Conservation (phyloP, 169 alveolate genomes). For the Perkinsus chesapeaki region DNA sequence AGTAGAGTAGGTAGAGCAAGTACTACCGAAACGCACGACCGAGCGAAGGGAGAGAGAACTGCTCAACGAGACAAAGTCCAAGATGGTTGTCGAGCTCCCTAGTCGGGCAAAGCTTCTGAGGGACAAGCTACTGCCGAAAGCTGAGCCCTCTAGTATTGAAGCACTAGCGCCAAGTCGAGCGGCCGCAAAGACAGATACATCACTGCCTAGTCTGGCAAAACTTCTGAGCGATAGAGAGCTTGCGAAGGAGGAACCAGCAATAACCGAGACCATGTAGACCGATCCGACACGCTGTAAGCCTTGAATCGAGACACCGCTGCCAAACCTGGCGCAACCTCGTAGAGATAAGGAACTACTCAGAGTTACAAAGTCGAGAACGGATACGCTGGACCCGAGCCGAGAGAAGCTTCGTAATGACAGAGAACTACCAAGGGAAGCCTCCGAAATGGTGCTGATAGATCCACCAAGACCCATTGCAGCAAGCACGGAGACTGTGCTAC, state of each 20-base stretch:
- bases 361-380: neutral
- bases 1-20: neutral
- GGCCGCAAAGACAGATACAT: neutral
- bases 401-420: neutral
- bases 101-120: neutral
- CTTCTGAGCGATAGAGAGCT: neutral
- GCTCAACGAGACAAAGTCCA: neutral
- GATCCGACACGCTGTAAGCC: neutral
- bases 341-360: neutral
- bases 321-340: neutral
- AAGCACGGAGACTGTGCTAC: neutral
- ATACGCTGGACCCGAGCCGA: neutral
- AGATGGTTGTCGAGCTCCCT: neutral
- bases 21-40: neutral
- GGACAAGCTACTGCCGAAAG: neutral
- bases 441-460: neutral
- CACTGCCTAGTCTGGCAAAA: neutral
- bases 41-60: neutral
- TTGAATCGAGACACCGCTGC: neutral
- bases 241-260: neutral
- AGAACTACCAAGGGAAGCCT: neutral
- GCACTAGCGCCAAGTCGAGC: neutral
- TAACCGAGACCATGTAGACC: neutral
- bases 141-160: neutral
- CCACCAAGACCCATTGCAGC: neutral